These are phyloP conservation scores for Ophiosphaerella narmari DNA, from an alignment of 2,329 filamentous ascomycete genomes.

Conservation along the genomic window DNA sequence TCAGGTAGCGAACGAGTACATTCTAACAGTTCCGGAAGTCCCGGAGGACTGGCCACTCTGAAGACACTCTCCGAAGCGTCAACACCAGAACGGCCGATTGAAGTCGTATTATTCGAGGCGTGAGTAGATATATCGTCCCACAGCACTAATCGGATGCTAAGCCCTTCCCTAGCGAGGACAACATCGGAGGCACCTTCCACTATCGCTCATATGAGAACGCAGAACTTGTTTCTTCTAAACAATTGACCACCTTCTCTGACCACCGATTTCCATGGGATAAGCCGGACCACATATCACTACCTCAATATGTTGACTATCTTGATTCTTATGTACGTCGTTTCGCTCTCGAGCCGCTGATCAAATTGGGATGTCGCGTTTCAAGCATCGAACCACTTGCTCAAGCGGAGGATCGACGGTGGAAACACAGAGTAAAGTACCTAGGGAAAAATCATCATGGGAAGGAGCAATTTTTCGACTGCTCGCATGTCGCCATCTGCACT, in stretches of 20 bases:
- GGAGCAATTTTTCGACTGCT: slow-evolving; percentile 31
- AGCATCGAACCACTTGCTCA: slow-evolving; percentile 18
- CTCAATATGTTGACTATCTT: too few species aligned
- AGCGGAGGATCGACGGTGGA: slow-evolving; percentile 24
- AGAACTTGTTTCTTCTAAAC: slow-evolving; percentile 58
- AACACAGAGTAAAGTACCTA: slow-evolving; percentile 34
- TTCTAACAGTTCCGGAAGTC: slow-evolving; percentile 14
- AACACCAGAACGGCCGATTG: slow-evolving; percentile 41
- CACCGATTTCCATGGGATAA: too few species aligned
- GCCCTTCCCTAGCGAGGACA: slow-evolving; percentile 33
- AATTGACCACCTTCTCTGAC: slow-evolving; percentile 55
- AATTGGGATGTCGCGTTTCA: too few species aligned
- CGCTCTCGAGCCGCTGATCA: too few species aligned
- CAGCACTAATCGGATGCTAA: background rate
- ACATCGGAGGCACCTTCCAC: slow-evolving; percentile 55
- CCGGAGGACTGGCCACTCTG: slow-evolving; percentile 33
- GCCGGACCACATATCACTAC: too few species aligned
- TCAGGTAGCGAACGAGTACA: background rate
- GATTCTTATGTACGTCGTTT: too few species aligned
- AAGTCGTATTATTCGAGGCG: slow-evolving; percentile 53
- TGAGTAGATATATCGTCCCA: slow-evolving; percentile 6
- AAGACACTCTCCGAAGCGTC: slow-evolving; percentile 40
- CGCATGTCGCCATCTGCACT: slow-evolving; percentile 37
- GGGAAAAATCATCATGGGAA: slow-evolving; percentile 14
- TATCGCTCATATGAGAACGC: slow-evolving; percentile 56